Evolutionary conservation across 176 grass and related monocot species (phyloP).

Genomic region (Oryza longistaminata): DNA sequence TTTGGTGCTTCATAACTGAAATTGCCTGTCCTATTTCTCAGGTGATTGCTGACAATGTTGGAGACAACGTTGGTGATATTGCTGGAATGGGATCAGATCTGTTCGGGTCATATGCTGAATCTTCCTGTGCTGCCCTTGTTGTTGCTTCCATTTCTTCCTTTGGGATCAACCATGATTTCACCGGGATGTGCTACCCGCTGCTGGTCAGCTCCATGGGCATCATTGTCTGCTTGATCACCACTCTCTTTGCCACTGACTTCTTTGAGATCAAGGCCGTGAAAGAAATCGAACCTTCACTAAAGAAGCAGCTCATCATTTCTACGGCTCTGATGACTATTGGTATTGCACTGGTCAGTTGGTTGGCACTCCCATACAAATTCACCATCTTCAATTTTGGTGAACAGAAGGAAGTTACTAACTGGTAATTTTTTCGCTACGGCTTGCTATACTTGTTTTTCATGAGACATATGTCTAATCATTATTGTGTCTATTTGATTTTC

Average conservation of each 20-base stretch:
- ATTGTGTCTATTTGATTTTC: background rate
- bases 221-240: conserved; percentile 52
- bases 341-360: conserved; percentile 50
- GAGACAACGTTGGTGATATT: conserved; percentile 63
- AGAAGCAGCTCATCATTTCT: conserved; percentile 51
- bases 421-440: conserved; percentile 4
- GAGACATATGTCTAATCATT: background rate
- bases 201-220: conserved; percentile 59
- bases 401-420: conserved; percentile 48
- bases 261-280: conserved; percentile 52
- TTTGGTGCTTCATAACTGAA: background rate
- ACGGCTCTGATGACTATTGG: conserved; percentile 48
- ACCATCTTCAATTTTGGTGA: conserved; percentile 57
- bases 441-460: background rate
- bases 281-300: conserved; percentile 52
- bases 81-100: conserved; percentile 62
- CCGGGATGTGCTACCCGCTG: conserved; percentile 57
- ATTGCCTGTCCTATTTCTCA: background rate
- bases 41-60: conserved; percentile 63
- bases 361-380: conserved; percentile 50
- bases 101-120: conserved; percentile 63
- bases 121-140: conserved; percentile 52
- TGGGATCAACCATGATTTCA: conserved; percentile 53
- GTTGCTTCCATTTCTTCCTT: conserved; percentile 69
- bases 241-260: conserved; percentile 57